A percentile compares a stretch with the other conserved stretches of the same genome.
phyloP scores from a whole-genome alignment of 306 rosid species.

The Urtica urens region DNA sequence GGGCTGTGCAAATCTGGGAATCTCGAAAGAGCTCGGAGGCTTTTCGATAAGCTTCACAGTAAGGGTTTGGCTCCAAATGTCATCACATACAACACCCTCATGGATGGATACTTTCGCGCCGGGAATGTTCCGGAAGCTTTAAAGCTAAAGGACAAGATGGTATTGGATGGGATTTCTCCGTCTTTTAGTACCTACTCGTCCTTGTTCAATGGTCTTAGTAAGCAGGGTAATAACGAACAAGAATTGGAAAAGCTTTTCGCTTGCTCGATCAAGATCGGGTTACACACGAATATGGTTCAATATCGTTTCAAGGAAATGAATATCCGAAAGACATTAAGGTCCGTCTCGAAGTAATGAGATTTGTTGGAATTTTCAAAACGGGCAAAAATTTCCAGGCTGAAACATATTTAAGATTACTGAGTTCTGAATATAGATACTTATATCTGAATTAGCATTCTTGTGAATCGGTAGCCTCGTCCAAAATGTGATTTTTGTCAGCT shows the following conservation, averaged over 20 bases:
- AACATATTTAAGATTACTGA: too few relatives aligned
- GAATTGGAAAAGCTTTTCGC: slow-evolving; percentile 16
- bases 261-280: slow-evolving; percentile 25
- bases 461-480: too few relatives aligned
- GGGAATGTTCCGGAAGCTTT: slow-evolving; percentile 59
- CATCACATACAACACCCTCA: slow-evolving; percentile 59
- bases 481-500: too few relatives aligned
- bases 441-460: too few relatives aligned
- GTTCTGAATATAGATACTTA: too few relatives aligned
- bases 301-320: too few relatives aligned
- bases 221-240: slow-evolving; percentile 21
- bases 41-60: slow-evolving; percentile 48
- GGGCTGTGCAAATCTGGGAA: slow-evolving; percentile 67
- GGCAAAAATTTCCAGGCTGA: too few relatives aligned
- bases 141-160: slow-evolving; percentile 52
- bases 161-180: slow-evolving; percentile 40
- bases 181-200: slow-evolving; percentile 26
- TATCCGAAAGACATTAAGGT: too few relatives aligned
- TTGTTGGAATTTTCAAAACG: too few relatives aligned
- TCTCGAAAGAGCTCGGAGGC: slow-evolving; percentile 56
- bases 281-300: slow-evolving; percentile 13
- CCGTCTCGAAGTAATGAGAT: too few relatives aligned
- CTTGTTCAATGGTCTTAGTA: slow-evolving; percentile 27
- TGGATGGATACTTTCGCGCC: slow-evolving; percentile 39
- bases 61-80: slow-evolving; percentile 68